Evolutionary conservation across 208 protist genomes (phyloP).

Genomic region (Crithidia expoeki): DNA sequence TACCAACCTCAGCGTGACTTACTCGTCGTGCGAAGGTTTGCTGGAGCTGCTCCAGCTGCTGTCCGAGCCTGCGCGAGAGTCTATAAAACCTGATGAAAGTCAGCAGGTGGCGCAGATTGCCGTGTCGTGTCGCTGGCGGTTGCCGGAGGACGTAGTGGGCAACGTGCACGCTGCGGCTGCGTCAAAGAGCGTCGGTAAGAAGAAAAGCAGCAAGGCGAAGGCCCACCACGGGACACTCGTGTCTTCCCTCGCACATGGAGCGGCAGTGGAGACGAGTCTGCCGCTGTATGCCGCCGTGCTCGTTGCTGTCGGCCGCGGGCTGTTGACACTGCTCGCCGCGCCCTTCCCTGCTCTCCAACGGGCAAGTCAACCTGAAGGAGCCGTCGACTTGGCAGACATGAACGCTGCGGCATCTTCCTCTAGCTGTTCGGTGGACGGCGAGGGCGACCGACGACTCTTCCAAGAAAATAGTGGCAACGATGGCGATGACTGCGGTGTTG

Average conservation of each 20-base stretch:
- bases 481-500: conserved; percentile 16
- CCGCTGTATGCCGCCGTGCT: conserved; percentile 30
- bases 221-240: background rate
- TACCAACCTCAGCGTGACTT: conserved; percentile 21
- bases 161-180: background rate
- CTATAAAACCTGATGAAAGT: conserved; percentile 20
- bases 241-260: conserved; percentile 8
- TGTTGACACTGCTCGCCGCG: conserved; percentile 23
- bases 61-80: conserved; percentile 3
- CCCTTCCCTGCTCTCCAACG: conserved; percentile 1
- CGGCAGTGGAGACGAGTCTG: conserved; percentile 22
- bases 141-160: conserved; percentile 22
- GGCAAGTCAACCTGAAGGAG: conserved; percentile 5
- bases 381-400: conserved; percentile 2
- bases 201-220: background rate
- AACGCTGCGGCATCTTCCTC: background rate
- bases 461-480: conserved; percentile 28
- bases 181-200: background rate
- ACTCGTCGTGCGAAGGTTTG: conserved; percentile 48
- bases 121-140: conserved; percentile 27
- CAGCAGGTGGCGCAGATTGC: conserved; percentile 25
- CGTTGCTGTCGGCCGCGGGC: conserved; percentile 24
- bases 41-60: conserved; percentile 35
- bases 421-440: conserved; percentile 7
- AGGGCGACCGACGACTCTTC: conserved; percentile 16